These are phyloP conservation scores for Pulveroboletus ravenelii DNA, from an alignment of 768 basidiomycete species.

Conservation along the genomic window DNA sequence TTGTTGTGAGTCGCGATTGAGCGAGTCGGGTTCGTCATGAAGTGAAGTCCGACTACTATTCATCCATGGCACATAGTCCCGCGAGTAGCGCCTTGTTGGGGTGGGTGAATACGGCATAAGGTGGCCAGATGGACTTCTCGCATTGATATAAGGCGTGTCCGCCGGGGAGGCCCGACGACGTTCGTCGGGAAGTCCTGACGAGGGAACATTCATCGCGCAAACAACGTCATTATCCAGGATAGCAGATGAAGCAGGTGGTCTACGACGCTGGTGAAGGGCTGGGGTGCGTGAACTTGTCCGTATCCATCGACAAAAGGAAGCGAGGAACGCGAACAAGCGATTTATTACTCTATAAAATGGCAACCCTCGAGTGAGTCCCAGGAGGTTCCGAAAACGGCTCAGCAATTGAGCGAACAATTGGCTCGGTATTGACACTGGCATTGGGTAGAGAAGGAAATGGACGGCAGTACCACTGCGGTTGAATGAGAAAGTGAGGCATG, in stretches of 20 bases:
- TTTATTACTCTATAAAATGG: not conserved
- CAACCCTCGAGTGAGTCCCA: not conserved
- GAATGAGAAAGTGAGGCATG: too few species aligned
- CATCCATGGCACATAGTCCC: constrained; percentile 1
- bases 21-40: constrained; percentile 12
- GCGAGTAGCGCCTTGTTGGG: constrained; percentile 11
- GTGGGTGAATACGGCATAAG: constrained; percentile 14
- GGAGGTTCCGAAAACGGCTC: constrained; percentile 2
- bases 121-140: constrained; percentile 19
- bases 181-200: not conserved
- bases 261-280: not conserved
- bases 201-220: constrained; percentile 18
- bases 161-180: constrained; percentile 5
- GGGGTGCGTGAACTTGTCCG: not conserved
- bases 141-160: constrained; percentile 10
- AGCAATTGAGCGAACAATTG: constrained; percentile 1
- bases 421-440: not conserved
- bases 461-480: too few species aligned
- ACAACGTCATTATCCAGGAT: not conserved
- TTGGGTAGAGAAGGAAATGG: not conserved
- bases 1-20: not conserved
- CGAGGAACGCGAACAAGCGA: not conserved
- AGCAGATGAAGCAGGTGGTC: not conserved
- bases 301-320: constrained; percentile 1
- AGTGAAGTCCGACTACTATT: constrained; percentile 12